A percentile compares a stretch with the other conserved stretches of the same genome.
These are phyloP conservation scores for Penicillium concentricum DNA, from an alignment of 2,329 filamentous ascomycete genomes.

Conservation along the genomic window DNA sequence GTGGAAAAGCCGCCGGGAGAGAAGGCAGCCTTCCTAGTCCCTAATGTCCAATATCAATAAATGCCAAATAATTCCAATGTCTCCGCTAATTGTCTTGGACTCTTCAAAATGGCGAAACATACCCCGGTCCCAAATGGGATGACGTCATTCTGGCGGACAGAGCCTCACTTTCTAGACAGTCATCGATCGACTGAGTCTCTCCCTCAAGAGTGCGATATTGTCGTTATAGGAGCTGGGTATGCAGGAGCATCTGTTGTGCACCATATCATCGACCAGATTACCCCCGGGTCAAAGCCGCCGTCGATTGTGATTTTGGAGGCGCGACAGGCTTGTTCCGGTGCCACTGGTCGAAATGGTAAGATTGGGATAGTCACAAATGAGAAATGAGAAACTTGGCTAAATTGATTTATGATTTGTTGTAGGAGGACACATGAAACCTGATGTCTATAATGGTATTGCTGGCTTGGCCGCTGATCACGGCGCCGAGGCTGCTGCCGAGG, in stretches of 20 bases:
- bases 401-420: background rate
- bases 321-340: slow-evolving; percentile 43
- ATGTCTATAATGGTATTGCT: slow-evolving; percentile 40
- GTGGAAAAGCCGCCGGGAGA: slow-evolving; percentile 7
- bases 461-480: slow-evolving; percentile 35
- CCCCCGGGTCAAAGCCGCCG: slow-evolving; percentile 14
- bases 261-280: slow-evolving; percentile 35
- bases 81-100: background rate
- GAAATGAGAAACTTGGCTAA: background rate
- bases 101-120: slow-evolving; percentile 14
- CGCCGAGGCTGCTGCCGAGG: slow-evolving; percentile 36
- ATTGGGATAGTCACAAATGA: background rate
- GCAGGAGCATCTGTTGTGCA: slow-evolving; percentile 44
- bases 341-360: slow-evolving; percentile 44
- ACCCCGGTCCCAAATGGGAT: slow-evolving; percentile 23
- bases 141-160: slow-evolving; percentile 46
- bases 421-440: slow-evolving; percentile 46
- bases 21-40: background rate
- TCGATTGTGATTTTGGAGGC: slow-evolving; percentile 44
- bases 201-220: slow-evolving; percentile 43
- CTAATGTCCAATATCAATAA: too few species aligned
- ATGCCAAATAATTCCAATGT: too few species aligned
- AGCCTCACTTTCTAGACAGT: slow-evolving; percentile 42
- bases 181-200: slow-evolving; percentile 41
- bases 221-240: slow-evolving; percentile 48